Conservation (phyloP, 1,139 yeast genomes). For the Debaryomyces subglobosus region DNA sequence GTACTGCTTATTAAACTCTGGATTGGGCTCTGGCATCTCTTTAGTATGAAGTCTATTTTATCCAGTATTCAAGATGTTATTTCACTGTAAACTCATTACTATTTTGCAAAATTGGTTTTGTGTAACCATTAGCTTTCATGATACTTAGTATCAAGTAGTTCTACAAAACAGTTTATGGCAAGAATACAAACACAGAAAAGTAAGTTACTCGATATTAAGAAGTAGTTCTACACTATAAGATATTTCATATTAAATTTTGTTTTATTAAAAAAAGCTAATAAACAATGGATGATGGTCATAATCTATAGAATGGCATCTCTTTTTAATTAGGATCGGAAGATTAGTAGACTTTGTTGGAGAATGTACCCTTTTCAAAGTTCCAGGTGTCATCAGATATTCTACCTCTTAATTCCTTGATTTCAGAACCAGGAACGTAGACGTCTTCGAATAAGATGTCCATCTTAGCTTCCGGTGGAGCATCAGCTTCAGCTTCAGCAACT, state of each 20-base stretch:
- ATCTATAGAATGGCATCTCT: slow-evolving; percentile 5
- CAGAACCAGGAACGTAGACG: slow-evolving; percentile 93
- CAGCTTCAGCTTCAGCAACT: slow-evolving; percentile 89
- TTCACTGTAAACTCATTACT: not conserved
- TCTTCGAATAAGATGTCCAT: slow-evolving; percentile 95
- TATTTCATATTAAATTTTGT: slow-evolving; percentile 1
- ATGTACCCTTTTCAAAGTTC: slow-evolving; percentile 78
- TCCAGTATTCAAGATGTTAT: not conserved
- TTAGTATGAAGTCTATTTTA: not conserved
- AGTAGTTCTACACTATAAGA: not conserved
- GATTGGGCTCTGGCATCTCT: slow-evolving; percentile 12
- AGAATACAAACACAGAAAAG: not conserved
- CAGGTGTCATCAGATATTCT: slow-evolving; percentile 93
- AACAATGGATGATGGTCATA: slow-evolving; percentile 4
- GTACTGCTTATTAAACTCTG: slow-evolving; percentile 21
- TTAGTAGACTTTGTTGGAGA: slow-evolving; percentile 57
- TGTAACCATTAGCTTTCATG: not conserved
- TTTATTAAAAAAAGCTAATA: slow-evolving; percentile 2
- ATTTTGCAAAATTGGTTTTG: slow-evolving; percentile 6
- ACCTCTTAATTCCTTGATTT: slow-evolving; percentile 91
- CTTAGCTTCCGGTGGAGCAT: slow-evolving; percentile 95
- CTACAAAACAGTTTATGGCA: not conserved
- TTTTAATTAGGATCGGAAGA: slow-evolving; percentile 4
- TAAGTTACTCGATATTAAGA: not conserved
- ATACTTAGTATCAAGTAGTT: not conserved